Conservation (phyloP, 176 grass and related monocot species). For the Lolium perenne region DNA sequence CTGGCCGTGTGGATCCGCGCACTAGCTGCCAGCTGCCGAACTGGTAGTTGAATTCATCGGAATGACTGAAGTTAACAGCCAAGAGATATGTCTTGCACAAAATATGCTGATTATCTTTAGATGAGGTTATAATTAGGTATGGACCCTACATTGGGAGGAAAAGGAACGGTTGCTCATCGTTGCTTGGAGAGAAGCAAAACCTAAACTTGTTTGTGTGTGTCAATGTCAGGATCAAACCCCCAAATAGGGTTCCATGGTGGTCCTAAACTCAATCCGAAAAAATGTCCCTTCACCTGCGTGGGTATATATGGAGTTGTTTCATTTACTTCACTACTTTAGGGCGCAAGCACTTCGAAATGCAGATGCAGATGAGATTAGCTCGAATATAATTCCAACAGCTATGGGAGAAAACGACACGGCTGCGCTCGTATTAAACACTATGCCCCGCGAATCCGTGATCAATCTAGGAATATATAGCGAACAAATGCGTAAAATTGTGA, state of each 20-base stretch:
- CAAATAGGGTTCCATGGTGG: conserved; percentile 27
- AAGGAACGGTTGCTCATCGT: conserved; percentile 33
- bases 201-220: background rate
- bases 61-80: background rate
- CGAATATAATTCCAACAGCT: conserved; percentile 42
- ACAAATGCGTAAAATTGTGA: background rate
- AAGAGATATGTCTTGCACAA: background rate
- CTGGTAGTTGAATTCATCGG: background rate
- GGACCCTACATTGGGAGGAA: conserved; percentile 27
- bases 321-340: conserved; percentile 17
- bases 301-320: background rate
- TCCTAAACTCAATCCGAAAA: conserved; percentile 19
- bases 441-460: background rate
- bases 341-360: background rate
- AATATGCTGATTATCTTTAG: background rate
- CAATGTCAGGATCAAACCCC: conserved; percentile 23
- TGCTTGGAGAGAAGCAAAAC: conserved; percentile 45
- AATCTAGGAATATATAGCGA: conserved; percentile 27
- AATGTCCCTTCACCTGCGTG: background rate
- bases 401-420: conserved; percentile 13
- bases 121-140: background rate
- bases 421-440: conserved; percentile 6
- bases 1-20: background rate
- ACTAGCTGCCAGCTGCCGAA: background rate
- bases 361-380: conserved; percentile 39